Percentiles rank a stretch among this genome's conserved stretches.
Conservation (phyloP, 2,329 filamentous ascomycete species). For the Conoideocrella luteorostrata region DNA sequence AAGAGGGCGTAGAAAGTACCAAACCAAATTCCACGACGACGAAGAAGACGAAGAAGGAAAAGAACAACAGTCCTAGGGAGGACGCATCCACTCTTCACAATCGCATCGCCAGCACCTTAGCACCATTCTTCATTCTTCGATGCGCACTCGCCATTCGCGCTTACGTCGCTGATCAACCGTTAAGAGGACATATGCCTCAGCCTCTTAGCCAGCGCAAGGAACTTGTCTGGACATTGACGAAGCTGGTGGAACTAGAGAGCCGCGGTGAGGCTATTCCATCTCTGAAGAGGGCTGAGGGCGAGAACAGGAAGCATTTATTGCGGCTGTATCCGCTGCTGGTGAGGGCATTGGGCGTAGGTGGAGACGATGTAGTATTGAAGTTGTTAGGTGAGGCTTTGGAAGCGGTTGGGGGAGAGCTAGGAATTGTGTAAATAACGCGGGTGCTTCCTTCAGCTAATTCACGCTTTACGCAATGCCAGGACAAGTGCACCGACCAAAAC, state of each 20-base stretch:
- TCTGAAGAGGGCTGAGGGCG: constrained; percentile 42
- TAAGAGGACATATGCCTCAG: constrained; percentile 83
- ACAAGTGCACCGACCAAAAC: too few relatives aligned
- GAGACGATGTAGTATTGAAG: constrained; percentile 54
- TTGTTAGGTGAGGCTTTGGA: constrained; percentile 55
- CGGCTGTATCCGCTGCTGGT: constrained; percentile 74
- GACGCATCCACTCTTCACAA: constrained; percentile 33
- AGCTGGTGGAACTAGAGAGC: constrained; percentile 60
- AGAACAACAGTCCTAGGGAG: constrained; percentile 4
- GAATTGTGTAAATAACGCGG: constrained; percentile 11
- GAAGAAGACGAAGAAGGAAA: background rate
- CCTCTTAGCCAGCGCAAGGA: constrained; percentile 76
- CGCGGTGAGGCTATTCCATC: constrained; percentile 64
- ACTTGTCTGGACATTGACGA: constrained; percentile 62
- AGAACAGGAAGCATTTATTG: constrained; percentile 67
- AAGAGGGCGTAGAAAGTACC: constrained; percentile 14
- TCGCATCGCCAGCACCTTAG: constrained; percentile 66
- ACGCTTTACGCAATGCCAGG: too few relatives aligned
- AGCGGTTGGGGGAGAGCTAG: constrained; percentile 50
- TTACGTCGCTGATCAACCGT: constrained; percentile 85
- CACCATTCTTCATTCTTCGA: constrained; percentile 76
- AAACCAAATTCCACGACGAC: background rate
- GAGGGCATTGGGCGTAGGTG: constrained; percentile 49
- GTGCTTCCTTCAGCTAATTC: background rate
- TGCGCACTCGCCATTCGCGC: constrained; percentile 73